phyloP scores from a whole-genome alignment of 1,284 basidiomycete genomes.

The Cyathus olla region DNA sequence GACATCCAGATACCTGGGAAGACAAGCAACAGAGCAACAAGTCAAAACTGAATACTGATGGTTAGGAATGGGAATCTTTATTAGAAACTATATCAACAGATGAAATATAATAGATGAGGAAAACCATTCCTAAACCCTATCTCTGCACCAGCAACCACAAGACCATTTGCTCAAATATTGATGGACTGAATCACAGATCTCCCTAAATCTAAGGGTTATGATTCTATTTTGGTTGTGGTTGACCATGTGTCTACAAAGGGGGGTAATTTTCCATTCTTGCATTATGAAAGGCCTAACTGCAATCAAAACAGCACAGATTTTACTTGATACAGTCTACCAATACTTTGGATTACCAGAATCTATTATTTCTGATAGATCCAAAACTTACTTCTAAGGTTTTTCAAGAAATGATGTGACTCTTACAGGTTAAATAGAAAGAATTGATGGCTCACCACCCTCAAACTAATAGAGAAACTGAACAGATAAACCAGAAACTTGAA shows the following conservation, averaged over 20 bases:
- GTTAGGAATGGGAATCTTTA: conserved; percentile 19
- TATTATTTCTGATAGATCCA: conserved; percentile 37
- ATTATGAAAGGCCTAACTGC: conserved; percentile 19
- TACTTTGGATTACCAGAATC: conserved; percentile 26
- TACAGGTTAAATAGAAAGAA: conserved; percentile 24
- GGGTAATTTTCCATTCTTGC: conserved; percentile 45
- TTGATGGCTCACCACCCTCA: conserved; percentile 43
- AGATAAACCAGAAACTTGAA: conserved; percentile 43
- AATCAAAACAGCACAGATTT: conserved; percentile 20
- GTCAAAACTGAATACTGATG: conserved; percentile 21
- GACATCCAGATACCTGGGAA: conserved; percentile 12
- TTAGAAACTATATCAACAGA: conserved; percentile 28
- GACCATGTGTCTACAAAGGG: conserved; percentile 51
- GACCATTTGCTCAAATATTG: conserved; percentile 27
- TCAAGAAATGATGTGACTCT: conserved; percentile 6
- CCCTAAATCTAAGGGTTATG: conserved; percentile 39
- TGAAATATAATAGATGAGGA: conserved; percentile 9
- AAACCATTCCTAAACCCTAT: conserved; percentile 21
- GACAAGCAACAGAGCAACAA: conserved; percentile 9
- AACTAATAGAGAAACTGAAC: conserved; percentile 43
- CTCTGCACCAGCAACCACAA: conserved; percentile 8
- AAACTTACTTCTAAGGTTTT: conserved; percentile 19
- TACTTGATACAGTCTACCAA: conserved; percentile 28
- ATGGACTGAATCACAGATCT: conserved; percentile 43
- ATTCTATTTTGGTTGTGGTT: conserved; percentile 43